phyloP scores from a whole-genome alignment of 768 basidiomycete species.

The Kwoniella pini region DNA sequence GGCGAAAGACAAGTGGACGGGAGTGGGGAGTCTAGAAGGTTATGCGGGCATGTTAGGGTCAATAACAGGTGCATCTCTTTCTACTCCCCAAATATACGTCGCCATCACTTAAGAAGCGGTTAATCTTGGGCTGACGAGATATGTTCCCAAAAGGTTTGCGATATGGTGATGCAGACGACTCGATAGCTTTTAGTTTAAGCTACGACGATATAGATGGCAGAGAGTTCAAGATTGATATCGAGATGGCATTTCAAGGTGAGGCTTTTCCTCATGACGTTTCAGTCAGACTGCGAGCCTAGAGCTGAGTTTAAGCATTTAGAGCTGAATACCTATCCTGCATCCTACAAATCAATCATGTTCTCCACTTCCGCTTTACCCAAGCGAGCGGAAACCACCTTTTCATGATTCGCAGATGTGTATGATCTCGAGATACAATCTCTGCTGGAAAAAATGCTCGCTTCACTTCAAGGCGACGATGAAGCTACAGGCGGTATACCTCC shows the following conservation, averaged over 20 bases:
- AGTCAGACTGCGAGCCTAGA: too few species aligned
- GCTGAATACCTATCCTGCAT: constrained; percentile 18
- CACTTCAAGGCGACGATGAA: constrained; percentile 43
- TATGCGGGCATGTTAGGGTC: constrained; percentile 34
- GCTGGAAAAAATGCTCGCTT: constrained; percentile 17
- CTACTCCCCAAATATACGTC: not conserved
- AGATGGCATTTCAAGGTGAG: constrained; percentile 29
- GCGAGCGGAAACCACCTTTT: constrained; percentile 18
- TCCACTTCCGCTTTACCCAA: not conserved
- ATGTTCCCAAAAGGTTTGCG: constrained; percentile 12
- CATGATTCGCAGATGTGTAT: constrained; percentile 25
- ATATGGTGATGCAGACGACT: constrained; percentile 24
- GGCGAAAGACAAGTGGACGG: not conserved
- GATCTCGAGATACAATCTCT: constrained; percentile 22
- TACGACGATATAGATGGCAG: constrained; percentile 35
- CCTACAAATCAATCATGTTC: constrained; percentile 12
- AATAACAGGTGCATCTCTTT: constrained; percentile 18
- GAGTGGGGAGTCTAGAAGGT: constrained; percentile 24
- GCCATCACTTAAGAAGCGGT: not conserved
- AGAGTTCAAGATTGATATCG: constrained; percentile 1
- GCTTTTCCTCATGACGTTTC: not conserved
- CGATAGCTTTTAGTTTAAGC: constrained; percentile 14
- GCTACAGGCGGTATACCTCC: constrained; percentile 23
- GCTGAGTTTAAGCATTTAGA: constrained; percentile 13
- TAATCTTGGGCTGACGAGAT: constrained; percentile 6